phyloP scores from a whole-genome alignment of 768 basidiomycete genomes.

The Lactifluus echinatus region DNA sequence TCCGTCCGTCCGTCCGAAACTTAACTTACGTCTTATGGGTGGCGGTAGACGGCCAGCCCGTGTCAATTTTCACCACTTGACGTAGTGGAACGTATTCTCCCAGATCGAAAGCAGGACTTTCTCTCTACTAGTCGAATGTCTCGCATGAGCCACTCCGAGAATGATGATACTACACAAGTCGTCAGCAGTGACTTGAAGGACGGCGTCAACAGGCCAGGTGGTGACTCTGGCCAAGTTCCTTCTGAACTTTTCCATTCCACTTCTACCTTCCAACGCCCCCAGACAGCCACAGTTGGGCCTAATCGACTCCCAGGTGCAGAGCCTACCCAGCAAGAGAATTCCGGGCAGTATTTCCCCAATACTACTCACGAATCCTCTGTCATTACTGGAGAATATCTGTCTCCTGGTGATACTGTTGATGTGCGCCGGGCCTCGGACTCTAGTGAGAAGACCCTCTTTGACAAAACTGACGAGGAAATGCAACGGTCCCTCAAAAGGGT shows the following conservation, averaged over 20 bases:
- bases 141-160: background rate
- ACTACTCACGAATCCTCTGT: background rate
- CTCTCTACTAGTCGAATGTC: background rate
- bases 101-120: slow-evolving; percentile 15
- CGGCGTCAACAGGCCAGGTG: background rate
- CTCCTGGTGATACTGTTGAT: background rate
- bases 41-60: background rate
- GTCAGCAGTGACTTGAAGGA: background rate
- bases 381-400: background rate
- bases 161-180: background rate
- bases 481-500: slow-evolving; percentile 4
- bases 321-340: background rate
- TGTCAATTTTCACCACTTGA: background rate
- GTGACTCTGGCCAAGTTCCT: background rate
- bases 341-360: background rate
- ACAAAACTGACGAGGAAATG: slow-evolving; percentile 8
- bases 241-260: background rate
- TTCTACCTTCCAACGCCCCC: background rate
- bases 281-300: background rate
- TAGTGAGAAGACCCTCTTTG: slow-evolving; percentile 11
- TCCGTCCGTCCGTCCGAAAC: slow-evolving; percentile 3
- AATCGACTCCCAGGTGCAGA: background rate
- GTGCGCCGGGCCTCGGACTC: slow-evolving; percentile 7
- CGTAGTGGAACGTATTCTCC: background rate
- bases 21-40: background rate